Evolutionary conservation across 2,329 filamentous ascomycete species (phyloP), one percentile per base, ranked within the genome.

Genomic region (Alternaria sp.): DNA sequence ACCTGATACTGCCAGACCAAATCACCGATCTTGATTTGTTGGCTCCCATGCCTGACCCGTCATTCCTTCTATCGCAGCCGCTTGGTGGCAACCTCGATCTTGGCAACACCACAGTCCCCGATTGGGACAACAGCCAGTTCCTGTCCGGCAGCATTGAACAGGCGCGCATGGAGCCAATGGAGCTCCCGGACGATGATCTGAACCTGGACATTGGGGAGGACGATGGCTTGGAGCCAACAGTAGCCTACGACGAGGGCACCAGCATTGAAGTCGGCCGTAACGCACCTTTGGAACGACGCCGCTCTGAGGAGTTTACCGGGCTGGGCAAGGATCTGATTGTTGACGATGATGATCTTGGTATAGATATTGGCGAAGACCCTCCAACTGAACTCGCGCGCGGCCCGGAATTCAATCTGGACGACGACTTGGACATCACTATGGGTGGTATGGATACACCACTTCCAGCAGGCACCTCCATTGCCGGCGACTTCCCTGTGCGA

Each of bases 21-120:
- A 91, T 99, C 68, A 98, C 95, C 11, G 93, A 96, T 64, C 91
- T 95, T 62, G 95, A 99, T 75, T 85, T 97, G 24, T 92, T 96
- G 32, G 91, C 81, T 14, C 81, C 83, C 4, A 79, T 95, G 65
- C 93, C 93, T 8, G 94, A 97, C 80, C 91, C 93, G 5, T 92
- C 91, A 36, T 89, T 96, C 78, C 86, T 97, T 8, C 82, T 97
- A 54, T 89, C 91, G 11, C 86, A 91, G 88, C 64, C 83, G 85
- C 57, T 78, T 9, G 73, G 91, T 66, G 87, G 88, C 68, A 62
- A 62, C 30, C 59, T 74, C 26, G 67, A 71, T 30, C 67, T 77
- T 51, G 75, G 79, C 47, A 81, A 83, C 60, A 78, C 80, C 3
- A 82, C 80, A 4, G 68, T 81, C 16, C 74, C 82, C 49, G 86